Base-by-base conservation (phyloP, 768 basidiomycete genomes). In the Russula emetica region DNA sequence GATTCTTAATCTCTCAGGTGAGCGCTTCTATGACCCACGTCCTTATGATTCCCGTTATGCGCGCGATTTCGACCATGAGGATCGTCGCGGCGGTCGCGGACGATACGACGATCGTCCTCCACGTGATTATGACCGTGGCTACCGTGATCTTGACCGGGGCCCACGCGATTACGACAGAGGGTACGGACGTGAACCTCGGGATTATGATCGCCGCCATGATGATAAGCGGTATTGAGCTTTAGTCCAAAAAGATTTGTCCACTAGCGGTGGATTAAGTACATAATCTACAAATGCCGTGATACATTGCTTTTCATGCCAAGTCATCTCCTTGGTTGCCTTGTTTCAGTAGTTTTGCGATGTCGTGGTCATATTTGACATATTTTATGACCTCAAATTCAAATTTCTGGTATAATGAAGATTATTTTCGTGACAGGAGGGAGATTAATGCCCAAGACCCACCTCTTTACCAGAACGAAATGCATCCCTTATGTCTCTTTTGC, bases 21-120 rank as follows among this genome's bases (percentile, higher is more conserved):
- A 94, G 72, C 84, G 93, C 36, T 92, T 85, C 1, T 97, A 98
- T 72, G 92, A 94, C 72, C 94, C 93, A 45, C 85, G 94, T 64
- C 92, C 94, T 0, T 93, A 94, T 73, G 92, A 95, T 75, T 86
- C 85, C 67, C 90, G 92, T 68, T 95, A 95, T 76, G 78, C 83
- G 14, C 84, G 87, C 22, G 86, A 85, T 66, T 74, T 78, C 56
- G 85, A 88, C 45, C 78, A 80, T 69, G 84, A 71, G 52, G 73
- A 73, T 18, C 73, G 78, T 52, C 76, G 84, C n/a, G 72, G 78
- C 22, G 76, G 80, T 51, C 71, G 74, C 57, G 71, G 73, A 38
- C 76, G 82, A 28, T 67, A 72, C 61, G 78, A 78, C 3, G 78
- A 77, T 40, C 61, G 63, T 45, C 66, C 66, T 51, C 66, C 66